phyloP scores from a whole-genome alignment of 495 filamentous ascomycete genomes.

The Aspergillus homomorphus region DNA sequence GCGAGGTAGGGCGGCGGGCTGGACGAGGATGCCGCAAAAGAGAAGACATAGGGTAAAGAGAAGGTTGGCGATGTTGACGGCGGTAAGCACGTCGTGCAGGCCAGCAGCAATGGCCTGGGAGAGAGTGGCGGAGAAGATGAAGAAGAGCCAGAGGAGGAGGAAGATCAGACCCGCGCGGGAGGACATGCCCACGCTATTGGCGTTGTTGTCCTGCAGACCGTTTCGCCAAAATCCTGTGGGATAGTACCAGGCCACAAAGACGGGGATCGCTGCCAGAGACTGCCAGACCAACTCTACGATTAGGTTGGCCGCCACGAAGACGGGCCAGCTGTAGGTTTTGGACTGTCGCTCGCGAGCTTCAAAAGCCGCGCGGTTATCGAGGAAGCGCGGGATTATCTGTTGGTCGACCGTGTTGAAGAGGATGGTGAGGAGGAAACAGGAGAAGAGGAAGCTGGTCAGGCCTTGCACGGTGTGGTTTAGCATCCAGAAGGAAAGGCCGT shows the following conservation, averaged over 20 bases:
- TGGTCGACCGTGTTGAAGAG: conserved; percentile 52
- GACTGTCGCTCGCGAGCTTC: neutral
- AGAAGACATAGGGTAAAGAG: neutral
- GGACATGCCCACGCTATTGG: no score
- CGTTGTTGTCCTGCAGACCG: no score
- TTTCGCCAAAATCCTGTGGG: no score
- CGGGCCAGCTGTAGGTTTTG: neutral
- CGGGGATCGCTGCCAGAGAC: neutral
- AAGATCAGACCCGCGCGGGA: no score
- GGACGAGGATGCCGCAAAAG: neutral
- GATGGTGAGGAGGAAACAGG: conserved; percentile 59
- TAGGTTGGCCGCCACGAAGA: neutral
- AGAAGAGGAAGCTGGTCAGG: conserved; percentile 54
- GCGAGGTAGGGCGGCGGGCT: neutral
- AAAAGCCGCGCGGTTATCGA: neutral
- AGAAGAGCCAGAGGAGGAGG: no score
- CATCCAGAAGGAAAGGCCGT: conserved; percentile 56
- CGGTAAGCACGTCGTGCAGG: neutral
- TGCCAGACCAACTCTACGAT: neutral
- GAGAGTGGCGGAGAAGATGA: no score
- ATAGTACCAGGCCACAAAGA: neutral
- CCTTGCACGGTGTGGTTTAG: conserved; percentile 44
- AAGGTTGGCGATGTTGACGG: neutral
- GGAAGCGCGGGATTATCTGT: conserved; percentile 37
- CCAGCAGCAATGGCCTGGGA: no score